phyloP scores from a whole-genome alignment of 345 rosid genomes.

The Fremontodendron californicum region DNA sequence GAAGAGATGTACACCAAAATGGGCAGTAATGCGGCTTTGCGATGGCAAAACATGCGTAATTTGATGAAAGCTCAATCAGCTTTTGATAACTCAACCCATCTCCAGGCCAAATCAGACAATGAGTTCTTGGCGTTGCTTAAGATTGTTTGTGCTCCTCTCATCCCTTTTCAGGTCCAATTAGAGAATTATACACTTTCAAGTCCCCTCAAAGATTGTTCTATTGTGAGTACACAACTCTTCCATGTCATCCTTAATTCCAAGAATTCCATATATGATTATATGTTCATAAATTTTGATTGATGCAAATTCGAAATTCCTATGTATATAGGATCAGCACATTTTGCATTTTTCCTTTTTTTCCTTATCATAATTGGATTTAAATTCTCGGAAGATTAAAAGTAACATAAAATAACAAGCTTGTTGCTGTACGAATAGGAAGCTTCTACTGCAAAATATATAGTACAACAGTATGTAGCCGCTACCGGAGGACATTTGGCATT shows the following conservation, averaged over 20 bases:
- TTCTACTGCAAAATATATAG: slow-evolving; percentile 81
- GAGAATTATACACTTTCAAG: slow-evolving; percentile 13
- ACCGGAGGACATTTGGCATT: slow-evolving; percentile 63
- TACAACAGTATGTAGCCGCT: slow-evolving; percentile 84
- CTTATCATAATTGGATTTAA: not conserved
- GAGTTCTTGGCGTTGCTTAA: slow-evolving; percentile 92
- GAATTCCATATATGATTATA: too few relatives aligned
- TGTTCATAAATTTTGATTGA: too few relatives aligned
- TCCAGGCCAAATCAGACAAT: slow-evolving; percentile 62
- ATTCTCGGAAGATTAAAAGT: too few relatives aligned
- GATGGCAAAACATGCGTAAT: slow-evolving; percentile 78
- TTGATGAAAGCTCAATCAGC: slow-evolving; percentile 62
- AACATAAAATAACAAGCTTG: not conserved
- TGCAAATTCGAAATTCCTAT: not conserved
- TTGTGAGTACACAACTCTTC: slow-evolving; percentile 40
- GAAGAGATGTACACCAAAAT: slow-evolving; percentile 68
- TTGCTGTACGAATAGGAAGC: slow-evolving; percentile 47
- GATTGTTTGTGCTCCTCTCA: slow-evolving; percentile 85
- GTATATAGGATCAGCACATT: not conserved
- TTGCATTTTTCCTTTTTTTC: too few relatives aligned
- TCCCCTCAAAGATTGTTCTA: slow-evolving; percentile 47
- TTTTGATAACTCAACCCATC: slow-evolving; percentile 35
- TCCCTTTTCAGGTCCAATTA: slow-evolving; percentile 67
- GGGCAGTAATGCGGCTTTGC: slow-evolving; percentile 51
- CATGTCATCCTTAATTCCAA: not conserved